Evolutionary conservation across 2,329 filamentous ascomycete species (phyloP), one percentile per base, ranked within the genome.

Genomic region (Penicillium freii): DNA sequence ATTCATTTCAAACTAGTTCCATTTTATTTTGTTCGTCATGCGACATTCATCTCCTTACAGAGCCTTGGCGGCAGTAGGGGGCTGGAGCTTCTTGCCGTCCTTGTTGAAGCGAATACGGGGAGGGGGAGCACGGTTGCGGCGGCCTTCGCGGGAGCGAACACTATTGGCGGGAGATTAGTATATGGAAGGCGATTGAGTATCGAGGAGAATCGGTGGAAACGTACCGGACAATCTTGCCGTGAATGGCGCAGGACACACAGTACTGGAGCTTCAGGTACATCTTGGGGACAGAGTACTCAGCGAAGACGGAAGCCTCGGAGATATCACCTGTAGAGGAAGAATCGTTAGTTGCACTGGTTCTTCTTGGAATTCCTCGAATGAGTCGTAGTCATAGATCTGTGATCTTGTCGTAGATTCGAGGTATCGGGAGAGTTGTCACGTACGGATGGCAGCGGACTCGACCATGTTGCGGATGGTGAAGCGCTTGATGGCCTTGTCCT

Each of bases 221-320:
- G 82, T 94, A 97, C 93, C 94, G 93, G 82, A 99, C 95, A 81
- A 99, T 99, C 90, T 99, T 99, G 87, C 94, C 94, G 87, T 99
- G 94, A 72, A 99, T 99, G 78, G 94, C 94, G 84, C 94, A 99
- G 82, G 93, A 97, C 78, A 99, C 94, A 82, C 94, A 99, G 91
- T 99, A 99, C 86, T 99, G 94, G 81, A 99, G 89, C 90, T 99
- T 99, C 84, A 99, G 86, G 91, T 99, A 99, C 95, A 99, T 99
- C 91, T 99, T 99, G 83, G 94, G 94, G 77, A 99, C 93, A 73
- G 92, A 92, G 87, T 99, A 99, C 85, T 99, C 94, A 76, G 90
- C 81, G 84, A 97, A 99, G 82, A 99, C 94, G 77, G 94, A 97
- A 77, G 95, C 94, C 81, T 99, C 94, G 71, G 92, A 97, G 84